Evolutionary conservation across 352 stramenopile genomes (phyloP), one percentile per base, ranked within the genome.

Genomic region (Pythium vanterpoolii): DNA sequence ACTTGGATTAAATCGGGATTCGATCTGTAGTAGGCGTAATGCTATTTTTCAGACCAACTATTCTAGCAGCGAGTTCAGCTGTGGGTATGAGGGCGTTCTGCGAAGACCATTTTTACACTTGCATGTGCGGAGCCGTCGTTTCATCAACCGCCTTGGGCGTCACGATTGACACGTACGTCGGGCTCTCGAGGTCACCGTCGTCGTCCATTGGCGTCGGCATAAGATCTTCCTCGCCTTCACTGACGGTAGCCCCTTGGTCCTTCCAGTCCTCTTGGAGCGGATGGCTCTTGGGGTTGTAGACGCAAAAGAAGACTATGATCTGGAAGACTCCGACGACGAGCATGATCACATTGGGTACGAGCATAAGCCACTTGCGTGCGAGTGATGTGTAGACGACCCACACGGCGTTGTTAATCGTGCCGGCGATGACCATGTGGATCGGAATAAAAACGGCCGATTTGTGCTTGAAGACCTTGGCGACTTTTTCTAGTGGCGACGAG

Each of bases 401-500:
- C 49, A 77, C 63, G 8, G 52, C 60, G 60, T 84, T 86, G 69
- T 79, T 88, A 56, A 69, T 65, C 24, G 70, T 74, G 42, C 67
- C 73, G 11, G 73, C 73, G 36, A 75, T 62, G n/a, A 87, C 74
- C 69, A 87, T 79, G 64, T 82, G 64, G 48, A 86, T 83, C 2
- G 75, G 73, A 18, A 88, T 65, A 62, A 79, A 77, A 26, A 83
- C 68, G 1, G 74, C 74, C n/a, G 74, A 81, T 24, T 75, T 74
- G 68, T 74, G 69, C 51, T 59, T 69, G 51, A 86, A 45, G 9
- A 88, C 78, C 34, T 79, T 61, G 34, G 62, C 58, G 27, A 84
- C 65, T 39, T 79, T 86, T 34, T 79, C 71, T 43, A 88, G 79
- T 7, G 78, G 78, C 36, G 76, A 86, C 26, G 63, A 71, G 59